Evolutionary conservation across 352 stramenopile genomes (phyloP).

Genomic region (Globisporangium irregulare): DNA sequence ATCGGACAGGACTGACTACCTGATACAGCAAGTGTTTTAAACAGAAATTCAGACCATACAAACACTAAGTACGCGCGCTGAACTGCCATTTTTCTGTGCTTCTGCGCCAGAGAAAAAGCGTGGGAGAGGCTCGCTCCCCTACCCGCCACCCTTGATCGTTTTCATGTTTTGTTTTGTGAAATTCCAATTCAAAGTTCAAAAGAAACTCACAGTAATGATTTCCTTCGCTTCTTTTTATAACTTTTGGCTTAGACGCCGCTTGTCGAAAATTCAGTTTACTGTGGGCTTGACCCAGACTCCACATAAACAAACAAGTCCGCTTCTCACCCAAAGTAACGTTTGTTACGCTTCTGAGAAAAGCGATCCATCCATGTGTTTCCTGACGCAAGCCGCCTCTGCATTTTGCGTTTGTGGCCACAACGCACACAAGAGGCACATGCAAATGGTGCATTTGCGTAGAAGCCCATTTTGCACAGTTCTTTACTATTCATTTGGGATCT

Average conservation of each 20-base stretch:
- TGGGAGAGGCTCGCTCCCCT: not conserved
- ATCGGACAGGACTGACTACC: not conserved
- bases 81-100: not conserved
- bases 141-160: too few species aligned
- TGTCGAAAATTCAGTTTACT: constrained; percentile 1
- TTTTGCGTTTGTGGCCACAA: not conserved
- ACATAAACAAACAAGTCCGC: not conserved
- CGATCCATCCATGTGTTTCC: constrained; percentile 6
- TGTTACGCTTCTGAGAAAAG: not conserved
- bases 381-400: not conserved
- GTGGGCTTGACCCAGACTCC: not conserved
- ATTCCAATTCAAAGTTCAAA: too few species aligned
- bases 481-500: not conserved
- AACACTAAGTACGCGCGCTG: not conserved
- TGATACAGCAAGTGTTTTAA: constrained; percentile 4
- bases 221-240: too few species aligned
- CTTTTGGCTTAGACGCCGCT: too few species aligned
- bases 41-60: not conserved
- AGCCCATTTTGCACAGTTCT: not conserved
- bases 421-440: not conserved
- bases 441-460: not conserved
- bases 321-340: not conserved
- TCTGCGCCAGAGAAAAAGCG: not conserved
- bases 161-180: too few species aligned
- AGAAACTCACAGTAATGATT: too few species aligned